phyloP scores from a whole-genome alignment of 139 green algal genomes.

The Zygnema circumcarinatum region DNA sequence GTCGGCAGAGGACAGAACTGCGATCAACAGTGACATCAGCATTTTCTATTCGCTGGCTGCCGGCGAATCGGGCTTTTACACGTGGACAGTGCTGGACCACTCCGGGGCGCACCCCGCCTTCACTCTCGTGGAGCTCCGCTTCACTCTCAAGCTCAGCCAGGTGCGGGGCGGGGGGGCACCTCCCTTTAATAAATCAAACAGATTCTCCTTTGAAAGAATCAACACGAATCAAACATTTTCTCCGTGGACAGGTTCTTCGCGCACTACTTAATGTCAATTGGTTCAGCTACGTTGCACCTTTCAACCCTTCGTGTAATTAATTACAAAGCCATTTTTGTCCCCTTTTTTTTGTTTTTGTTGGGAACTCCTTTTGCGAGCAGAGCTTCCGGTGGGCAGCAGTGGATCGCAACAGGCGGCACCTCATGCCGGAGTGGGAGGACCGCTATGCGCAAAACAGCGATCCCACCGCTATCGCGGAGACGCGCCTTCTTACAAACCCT shows the following conservation, averaged over 20 bases:
- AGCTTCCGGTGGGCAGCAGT: conserved; percentile 14
- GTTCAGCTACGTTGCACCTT: too few species aligned
- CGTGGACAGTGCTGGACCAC: conserved; percentile 21
- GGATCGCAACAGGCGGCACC: conserved; percentile 3
- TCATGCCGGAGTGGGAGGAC: conserved; percentile 37
- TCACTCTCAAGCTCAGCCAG: conserved; percentile 21
- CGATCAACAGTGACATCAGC: neutral
- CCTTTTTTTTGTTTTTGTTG: too few species aligned
- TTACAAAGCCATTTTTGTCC: too few species aligned
- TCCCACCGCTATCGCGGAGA: conserved; percentile 8
- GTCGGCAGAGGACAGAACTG: too few species aligned
- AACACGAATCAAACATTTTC: too few species aligned
- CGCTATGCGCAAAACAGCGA: conserved; percentile 3
- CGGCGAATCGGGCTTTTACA: conserved; percentile 35
- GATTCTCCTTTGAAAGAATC: too few species aligned
- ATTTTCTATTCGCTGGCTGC: conserved; percentile 13
- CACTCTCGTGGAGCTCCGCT: conserved; percentile 31
- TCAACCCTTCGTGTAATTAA: too few species aligned
- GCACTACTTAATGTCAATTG: too few species aligned
- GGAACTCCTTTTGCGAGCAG: too few species aligned
- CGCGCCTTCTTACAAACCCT: conserved; percentile 28
- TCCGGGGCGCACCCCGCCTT: neutral
- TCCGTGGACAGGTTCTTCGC: too few species aligned
- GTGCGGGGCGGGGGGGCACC: too few species aligned
- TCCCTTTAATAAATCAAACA: too few species aligned